Evolutionary conservation across 495 filamentous ascomycete genomes (phyloP).

Genomic region (Trichoderma erinaceum): DNA sequence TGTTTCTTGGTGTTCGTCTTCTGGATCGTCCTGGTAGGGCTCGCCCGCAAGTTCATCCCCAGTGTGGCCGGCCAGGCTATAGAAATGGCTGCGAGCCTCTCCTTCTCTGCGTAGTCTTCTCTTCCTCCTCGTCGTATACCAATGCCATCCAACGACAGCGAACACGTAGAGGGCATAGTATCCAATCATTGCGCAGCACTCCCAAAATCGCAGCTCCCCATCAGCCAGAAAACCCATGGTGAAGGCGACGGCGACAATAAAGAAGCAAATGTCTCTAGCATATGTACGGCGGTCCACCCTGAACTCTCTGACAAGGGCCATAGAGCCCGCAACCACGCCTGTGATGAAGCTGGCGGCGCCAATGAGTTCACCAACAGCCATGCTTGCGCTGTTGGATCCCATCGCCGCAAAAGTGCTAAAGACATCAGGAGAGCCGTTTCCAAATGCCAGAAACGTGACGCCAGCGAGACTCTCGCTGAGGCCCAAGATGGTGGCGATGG

Average conservation of each 20-base stretch:
- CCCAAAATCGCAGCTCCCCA: conserved; percentile 78
- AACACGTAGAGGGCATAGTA: conserved; percentile 90
- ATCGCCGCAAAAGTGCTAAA: conserved; percentile 98
- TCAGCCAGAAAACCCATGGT: conserved; percentile 84
- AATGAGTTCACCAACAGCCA: conserved; percentile 92
- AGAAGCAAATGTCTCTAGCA: conserved; percentile 88
- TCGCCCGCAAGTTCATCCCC: conserved; percentile 61
- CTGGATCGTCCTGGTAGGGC: conserved; percentile 55
- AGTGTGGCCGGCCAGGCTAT: conserved; percentile 44
- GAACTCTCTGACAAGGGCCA: conserved; percentile 92
- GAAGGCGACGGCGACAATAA: conserved; percentile 80
- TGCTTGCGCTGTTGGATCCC: conserved; percentile 88
- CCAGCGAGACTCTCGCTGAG: conserved; percentile 95
- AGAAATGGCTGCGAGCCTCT: conserved; percentile 66
- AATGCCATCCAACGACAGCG: conserved; percentile 89
- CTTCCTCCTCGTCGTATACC: conserved; percentile 60
- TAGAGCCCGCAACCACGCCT: conserved; percentile 94
- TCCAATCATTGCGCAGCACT: conserved; percentile 82
- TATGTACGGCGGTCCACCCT: conserved; percentile 83
- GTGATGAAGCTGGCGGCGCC: conserved; percentile 96
- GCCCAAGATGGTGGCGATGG: conserved; percentile 77
- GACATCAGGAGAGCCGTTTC: conserved; percentile 98
- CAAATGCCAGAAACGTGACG: conserved; percentile 94
- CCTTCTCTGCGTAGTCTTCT: conserved; percentile 55
- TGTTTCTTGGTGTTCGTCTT: conserved; percentile 56